Evolutionary conservation across 2,329 filamentous ascomycete genomes (phyloP).

Genomic region (Ascochyta pisi): DNA sequence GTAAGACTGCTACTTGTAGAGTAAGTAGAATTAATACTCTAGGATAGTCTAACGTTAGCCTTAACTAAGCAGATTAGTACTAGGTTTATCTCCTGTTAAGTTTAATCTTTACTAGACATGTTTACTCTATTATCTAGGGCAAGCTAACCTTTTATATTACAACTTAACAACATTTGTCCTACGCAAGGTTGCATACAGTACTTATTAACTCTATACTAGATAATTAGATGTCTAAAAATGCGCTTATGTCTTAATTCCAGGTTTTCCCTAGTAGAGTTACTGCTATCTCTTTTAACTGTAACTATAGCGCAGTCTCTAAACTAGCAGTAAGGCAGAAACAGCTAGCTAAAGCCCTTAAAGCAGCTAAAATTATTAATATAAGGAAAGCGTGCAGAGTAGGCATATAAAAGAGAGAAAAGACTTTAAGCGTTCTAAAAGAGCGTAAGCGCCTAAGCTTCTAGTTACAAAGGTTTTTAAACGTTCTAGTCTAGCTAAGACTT

Average conservation of each 20-base stretch:
- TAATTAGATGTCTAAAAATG: slow-evolving; percentile 13
- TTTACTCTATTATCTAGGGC: neutral
- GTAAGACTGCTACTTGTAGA: slow-evolving; percentile 11
- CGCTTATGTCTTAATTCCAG: slow-evolving; percentile 11
- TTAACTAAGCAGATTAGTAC: slow-evolving; percentile 20
- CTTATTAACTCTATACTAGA: slow-evolving; percentile 22
- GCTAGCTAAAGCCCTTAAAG: too few relatives aligned
- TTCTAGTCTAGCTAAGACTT: too few relatives aligned
- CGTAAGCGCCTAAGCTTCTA: too few relatives aligned
- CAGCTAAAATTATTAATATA: too few relatives aligned
- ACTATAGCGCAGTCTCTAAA: too few relatives aligned
- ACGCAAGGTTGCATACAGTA: slow-evolving; percentile 9
- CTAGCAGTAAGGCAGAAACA: too few relatives aligned
- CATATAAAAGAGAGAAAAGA: too few relatives aligned
- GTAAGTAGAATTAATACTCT: slow-evolving; percentile 22
- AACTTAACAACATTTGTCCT: neutral
- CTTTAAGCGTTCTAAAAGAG: too few relatives aligned
- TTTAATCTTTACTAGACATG: slow-evolving; percentile 9
- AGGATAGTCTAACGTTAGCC: slow-evolving; percentile 23
- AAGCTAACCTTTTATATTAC: neutral
- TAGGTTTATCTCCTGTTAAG: slow-evolving; percentile 18
- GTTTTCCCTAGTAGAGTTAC: slow-evolving; percentile 14
- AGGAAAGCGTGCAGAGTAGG: too few relatives aligned
- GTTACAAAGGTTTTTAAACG: too few relatives aligned
- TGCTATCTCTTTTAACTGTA: neutral